phyloP scores from a whole-genome alignment of 1,284 basidiomycete species.

The Ganoderma boninense region DNA sequence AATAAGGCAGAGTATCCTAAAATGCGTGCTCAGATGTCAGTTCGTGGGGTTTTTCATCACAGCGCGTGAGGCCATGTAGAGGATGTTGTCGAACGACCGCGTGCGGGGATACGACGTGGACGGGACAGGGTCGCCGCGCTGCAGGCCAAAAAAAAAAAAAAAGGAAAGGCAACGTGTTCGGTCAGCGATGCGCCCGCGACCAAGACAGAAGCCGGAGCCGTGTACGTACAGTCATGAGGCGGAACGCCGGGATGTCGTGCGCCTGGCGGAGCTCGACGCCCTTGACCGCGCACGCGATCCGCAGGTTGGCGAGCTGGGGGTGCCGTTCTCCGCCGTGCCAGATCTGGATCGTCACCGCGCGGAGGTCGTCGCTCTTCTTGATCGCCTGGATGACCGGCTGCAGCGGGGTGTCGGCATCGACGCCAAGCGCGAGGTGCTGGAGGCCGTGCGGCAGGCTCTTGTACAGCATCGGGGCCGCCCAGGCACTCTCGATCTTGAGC shows the following conservation, averaged over 20 bases:
- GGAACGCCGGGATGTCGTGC: slow-evolving; percentile 37
- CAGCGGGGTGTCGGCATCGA: slow-evolving; percentile 62
- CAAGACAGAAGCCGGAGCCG: neutral
- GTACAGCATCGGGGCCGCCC: slow-evolving; percentile 53
- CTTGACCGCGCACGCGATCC: slow-evolving; percentile 39
- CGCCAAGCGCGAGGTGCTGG: slow-evolving; percentile 63
- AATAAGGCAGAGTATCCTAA: slow-evolving; percentile 9
- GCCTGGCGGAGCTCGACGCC: slow-evolving; percentile 39
- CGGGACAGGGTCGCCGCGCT: slow-evolving; percentile 34
- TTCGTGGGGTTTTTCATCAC: slow-evolving; percentile 26
- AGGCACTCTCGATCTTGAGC: slow-evolving; percentile 61
- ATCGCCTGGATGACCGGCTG: slow-evolving; percentile 52
- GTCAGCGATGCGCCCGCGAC: slow-evolving; percentile 23
- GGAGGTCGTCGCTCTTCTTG: slow-evolving; percentile 34
- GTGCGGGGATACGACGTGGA: slow-evolving; percentile 31
- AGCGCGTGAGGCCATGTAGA: slow-evolving; percentile 33
- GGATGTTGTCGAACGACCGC: slow-evolving; percentile 30
- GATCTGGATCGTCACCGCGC: slow-evolving; percentile 38
- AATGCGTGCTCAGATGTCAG: slow-evolving; percentile 18
- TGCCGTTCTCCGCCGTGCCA: slow-evolving; percentile 40
- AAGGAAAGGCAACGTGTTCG: neutral
- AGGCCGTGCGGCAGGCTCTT: slow-evolving; percentile 57
- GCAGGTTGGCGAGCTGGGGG: slow-evolving; percentile 35
- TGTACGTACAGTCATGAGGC: slow-evolving; percentile 35
- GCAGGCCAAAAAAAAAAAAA: no score